These are phyloP conservation scores for Mesembryanthemum crystallinum DNA, from an alignment of 148 eudicot species.

Conservation along the genomic window DNA sequence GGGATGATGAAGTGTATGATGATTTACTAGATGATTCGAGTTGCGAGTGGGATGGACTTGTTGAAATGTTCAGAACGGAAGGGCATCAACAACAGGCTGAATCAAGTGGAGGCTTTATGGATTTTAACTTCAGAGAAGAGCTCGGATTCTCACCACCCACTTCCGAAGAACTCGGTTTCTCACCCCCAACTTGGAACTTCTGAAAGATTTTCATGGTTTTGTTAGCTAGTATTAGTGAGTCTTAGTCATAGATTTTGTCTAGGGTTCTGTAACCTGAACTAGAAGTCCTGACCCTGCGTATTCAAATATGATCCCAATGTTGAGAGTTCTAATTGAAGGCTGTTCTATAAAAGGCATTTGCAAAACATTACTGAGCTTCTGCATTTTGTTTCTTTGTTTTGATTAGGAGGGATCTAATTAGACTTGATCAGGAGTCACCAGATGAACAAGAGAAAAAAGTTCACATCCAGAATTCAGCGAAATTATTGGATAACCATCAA, in stretches of 20 bases:
- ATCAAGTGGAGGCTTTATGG: conserved; percentile 33
- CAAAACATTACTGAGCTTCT: no score
- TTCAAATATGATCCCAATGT: not conserved
- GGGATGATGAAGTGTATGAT: conserved; percentile 25
- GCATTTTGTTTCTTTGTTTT: no score
- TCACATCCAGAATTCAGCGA: no score
- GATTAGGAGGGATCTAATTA: no score
- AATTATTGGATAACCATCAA: no score
- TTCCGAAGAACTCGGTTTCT: conserved; percentile 22
- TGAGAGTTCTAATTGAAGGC: not conserved
- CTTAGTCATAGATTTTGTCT: not conserved
- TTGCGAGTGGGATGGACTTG: conserved; percentile 65
- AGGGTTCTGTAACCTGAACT: not conserved
- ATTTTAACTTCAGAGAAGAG: conserved; percentile 37
- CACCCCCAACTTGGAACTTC: conserved; percentile 58
- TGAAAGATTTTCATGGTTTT: conserved; percentile 17
- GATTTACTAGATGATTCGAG: conserved; percentile 21
- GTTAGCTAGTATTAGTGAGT: not conserved
- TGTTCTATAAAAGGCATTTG: no score
- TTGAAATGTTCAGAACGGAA: conserved; percentile 44
- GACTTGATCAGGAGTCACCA: no score
- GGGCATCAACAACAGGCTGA: conserved; percentile 33
- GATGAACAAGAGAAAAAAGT: no score
- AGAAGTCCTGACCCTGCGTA: not conserved
- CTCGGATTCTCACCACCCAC: conserved; percentile 36